phyloP scores from a whole-genome alignment of 371 early-diverging fungal species.

The Apophysomyces trapeziformis region DNA sequence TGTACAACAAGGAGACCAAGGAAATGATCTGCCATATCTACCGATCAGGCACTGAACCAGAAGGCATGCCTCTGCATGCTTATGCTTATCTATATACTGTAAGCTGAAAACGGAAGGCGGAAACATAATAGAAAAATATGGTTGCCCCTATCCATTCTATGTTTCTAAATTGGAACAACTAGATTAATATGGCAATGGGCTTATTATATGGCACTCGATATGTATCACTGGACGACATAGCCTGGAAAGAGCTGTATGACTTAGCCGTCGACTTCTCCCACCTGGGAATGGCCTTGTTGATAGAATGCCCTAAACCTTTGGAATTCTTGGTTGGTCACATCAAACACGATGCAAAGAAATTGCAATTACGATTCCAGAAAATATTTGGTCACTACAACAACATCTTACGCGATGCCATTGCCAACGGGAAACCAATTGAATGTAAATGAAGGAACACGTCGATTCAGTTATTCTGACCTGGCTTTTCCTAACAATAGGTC shows the following conservation, averaged over 20 bases:
- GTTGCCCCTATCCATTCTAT: too few species aligned
- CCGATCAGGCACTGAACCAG: background rate
- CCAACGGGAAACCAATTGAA: background rate
- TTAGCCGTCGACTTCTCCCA: background rate
- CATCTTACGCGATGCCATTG: background rate
- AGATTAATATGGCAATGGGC: background rate
- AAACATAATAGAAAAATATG: background rate
- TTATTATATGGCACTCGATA: background rate
- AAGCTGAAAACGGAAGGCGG: background rate
- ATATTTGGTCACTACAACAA: slow-evolving; percentile 1
- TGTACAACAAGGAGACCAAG: slow-evolving; percentile 1
- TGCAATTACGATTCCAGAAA: background rate
- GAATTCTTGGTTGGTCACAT: slow-evolving; percentile 4
- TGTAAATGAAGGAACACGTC: background rate
- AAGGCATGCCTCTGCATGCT: background rate
- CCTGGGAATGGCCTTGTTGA: background rate
- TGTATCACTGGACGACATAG: background rate
- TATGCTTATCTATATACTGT: slow-evolving; percentile 3
- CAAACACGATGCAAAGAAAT: background rate
- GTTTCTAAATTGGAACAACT: too few species aligned
- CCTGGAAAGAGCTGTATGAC: background rate
- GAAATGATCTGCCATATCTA: background rate
- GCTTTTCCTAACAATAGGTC: background rate
- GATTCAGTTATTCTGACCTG: background rate
- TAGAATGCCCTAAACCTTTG: background rate